A percentile compares a stretch with the other conserved stretches of the same genome.
These are phyloP conservation scores for Aspergillus leporis DNA, from an alignment of 495 filamentous ascomycete genomes.

Conservation along the genomic window DNA sequence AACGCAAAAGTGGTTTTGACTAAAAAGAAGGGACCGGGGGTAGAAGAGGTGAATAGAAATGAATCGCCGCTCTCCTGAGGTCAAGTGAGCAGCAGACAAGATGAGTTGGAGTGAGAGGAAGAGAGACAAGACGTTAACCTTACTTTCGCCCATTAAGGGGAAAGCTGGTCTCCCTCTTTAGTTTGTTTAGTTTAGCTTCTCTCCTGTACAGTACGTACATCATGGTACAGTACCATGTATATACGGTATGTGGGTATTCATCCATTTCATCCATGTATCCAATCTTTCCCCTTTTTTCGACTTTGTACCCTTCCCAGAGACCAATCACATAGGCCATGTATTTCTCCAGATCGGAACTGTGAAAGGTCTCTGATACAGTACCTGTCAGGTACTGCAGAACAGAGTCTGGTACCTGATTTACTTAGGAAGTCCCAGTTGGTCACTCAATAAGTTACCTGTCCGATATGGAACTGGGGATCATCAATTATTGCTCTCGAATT, in stretches of 20 bases:
- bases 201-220: not conserved
- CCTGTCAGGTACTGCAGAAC: not conserved
- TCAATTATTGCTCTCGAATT: slow-evolving; percentile 13
- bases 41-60: slow-evolving; percentile 20
- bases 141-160: slow-evolving; percentile 21
- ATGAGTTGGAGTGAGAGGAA: slow-evolving; percentile 6
- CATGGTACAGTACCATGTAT: not conserved
- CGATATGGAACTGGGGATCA: slow-evolving; percentile 14
- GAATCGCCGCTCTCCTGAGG: slow-evolving; percentile 33
- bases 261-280: no score
- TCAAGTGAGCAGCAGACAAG: slow-evolving; percentile 15
- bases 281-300: not conserved
- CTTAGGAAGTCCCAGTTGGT: not conserved
- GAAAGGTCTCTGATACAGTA: not conserved
- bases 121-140: slow-evolving; percentile 12
- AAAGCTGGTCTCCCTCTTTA: slow-evolving; percentile 17
- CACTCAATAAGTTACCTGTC: slow-evolving; percentile 13
- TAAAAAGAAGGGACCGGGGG: slow-evolving; percentile 24
- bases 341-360: not conserved
- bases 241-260: no score
- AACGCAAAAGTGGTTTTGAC: slow-evolving; percentile 14
- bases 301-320: not conserved
- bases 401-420: not conserved
- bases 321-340: not conserved
- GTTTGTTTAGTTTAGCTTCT: slow-evolving; percentile 11